Base-by-base conservation (phyloP, 2,329 filamentous ascomycete species). In the Cladobotryum mycophilum region DNA sequence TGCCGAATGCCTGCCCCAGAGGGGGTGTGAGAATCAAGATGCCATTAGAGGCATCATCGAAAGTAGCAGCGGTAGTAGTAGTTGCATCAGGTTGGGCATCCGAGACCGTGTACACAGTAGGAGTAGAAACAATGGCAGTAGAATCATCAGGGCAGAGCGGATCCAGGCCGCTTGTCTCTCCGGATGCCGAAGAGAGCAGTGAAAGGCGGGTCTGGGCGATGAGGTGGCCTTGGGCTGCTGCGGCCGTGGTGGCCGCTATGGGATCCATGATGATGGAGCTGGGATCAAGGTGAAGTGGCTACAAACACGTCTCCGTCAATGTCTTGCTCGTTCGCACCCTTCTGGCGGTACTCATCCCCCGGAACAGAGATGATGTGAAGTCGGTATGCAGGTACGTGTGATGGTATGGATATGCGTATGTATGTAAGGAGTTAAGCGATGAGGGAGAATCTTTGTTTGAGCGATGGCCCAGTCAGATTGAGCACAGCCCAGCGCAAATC, bases 121-220 rank as follows among this genome's bases (percentile, higher is more conserved):
- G 37, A 47, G 47, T 42, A 34, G 47, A 18, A 43, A 46, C 37
- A 35, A 25, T 14, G 38, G 47, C 34, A 15, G 42, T 22, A 41
- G 20, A 25, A 36, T 53, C 48, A 49, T 55, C 55, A 50, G 51
- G 51, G 56, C 52, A 56, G 53, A 58, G 41, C 44, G 55, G 42
- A 54, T 53, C 52, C 45, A 47, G 52, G 50, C 45, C 38, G 35
- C 25, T 11, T 30, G 41, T 20, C 22, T 41, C 18, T 14, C 41
- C 45, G 44, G 50, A 41, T 35, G 33, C 38, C 20, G 45, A 20
- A 22, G 50, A 49, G 47, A 64, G 60, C 49, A 61, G 60, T 55
- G 66, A 59, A 57, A 62, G 61, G 58, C 60, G 61, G 62, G 63
- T 62, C 64, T 65, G 61, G 57, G 58, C 58, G 61, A 64, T 62